phyloP scores from a whole-genome alignment of 1,139 yeast genomes.

The Geotrichum macrosporum region DNA sequence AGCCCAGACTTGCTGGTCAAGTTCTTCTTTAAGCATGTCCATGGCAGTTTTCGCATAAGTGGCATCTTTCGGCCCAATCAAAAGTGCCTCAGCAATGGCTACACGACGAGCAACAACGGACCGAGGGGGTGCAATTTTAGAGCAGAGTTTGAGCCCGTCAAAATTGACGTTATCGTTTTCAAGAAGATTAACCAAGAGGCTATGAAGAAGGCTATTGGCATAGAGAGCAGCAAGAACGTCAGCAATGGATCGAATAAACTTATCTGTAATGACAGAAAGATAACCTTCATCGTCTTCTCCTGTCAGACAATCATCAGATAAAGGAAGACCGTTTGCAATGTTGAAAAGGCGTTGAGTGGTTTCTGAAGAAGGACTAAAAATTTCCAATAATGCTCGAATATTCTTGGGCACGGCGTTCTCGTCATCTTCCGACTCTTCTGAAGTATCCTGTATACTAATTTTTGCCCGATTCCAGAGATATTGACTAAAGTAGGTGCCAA shows the following conservation, averaged over 20 bases:
- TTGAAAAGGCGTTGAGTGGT: constrained; percentile 29
- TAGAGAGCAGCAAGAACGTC: constrained; percentile 37
- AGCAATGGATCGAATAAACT: constrained; percentile 31
- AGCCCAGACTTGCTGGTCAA: constrained; percentile 22
- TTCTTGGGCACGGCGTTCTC: constrained; percentile 26
- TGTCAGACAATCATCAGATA: constrained; percentile 22
- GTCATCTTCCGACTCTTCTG: constrained; percentile 3
- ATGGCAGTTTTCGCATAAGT: constrained; percentile 26
- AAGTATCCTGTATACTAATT: constrained; percentile 15
- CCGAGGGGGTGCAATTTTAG: constrained; percentile 33
- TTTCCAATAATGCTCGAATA: constrained; percentile 23
- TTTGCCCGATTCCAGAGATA: constrained; percentile 31
- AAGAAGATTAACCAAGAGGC: constrained; percentile 28
- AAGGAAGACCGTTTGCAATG: constrained; percentile 26
- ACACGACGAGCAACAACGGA: constrained; percentile 34
- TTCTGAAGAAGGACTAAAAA: constrained; percentile 25
- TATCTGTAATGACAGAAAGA: constrained; percentile 29
- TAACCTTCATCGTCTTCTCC: constrained; percentile 31
- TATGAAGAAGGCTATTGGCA: constrained; percentile 31
- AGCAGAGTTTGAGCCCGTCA: constrained; percentile 27
- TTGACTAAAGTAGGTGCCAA: constrained; percentile 19
- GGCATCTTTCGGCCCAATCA: constrained; percentile 32
- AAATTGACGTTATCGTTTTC: constrained; percentile 25
- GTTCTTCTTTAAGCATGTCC: constrained; percentile 26
- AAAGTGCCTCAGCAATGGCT: constrained; percentile 33